These are phyloP conservation scores for Nosema bombycis DNA, from an alignment of 371 early-diverging fungal species.

Conservation along the genomic window DNA sequence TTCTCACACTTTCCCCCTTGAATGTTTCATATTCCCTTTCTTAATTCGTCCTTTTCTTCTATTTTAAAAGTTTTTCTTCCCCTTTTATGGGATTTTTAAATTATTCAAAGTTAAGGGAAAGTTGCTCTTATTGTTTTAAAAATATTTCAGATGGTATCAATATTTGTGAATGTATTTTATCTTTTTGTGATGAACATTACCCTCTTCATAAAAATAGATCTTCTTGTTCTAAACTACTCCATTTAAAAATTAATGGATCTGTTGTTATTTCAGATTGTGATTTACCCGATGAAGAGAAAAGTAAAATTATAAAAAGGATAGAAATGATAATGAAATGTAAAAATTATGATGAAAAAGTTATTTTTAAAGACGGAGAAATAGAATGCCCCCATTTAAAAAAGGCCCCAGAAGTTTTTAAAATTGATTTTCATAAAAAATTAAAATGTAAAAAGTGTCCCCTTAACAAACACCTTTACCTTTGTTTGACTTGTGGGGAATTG, in stretches of 20 bases:
- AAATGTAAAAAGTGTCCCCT: conserved; percentile 77
- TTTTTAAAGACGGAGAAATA: conserved; percentile 18
- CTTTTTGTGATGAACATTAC: conserved; percentile 42
- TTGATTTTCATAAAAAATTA: background rate
- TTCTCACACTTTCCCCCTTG: too few species aligned
- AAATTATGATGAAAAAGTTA: conserved; percentile 27
- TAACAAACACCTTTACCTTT: conserved; percentile 70
- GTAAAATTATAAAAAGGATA: conserved; percentile 11
- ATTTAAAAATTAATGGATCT: background rate
- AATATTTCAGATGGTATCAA: conserved; percentile 24
- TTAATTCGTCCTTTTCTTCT: background rate
- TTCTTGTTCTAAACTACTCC: conserved; percentile 13
- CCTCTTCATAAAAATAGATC: conserved; percentile 31
- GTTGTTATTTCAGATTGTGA: conserved; percentile 2
- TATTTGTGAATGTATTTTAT: conserved; percentile 46
- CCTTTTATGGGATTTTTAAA: conserved; percentile 15
- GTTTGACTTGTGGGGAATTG: conserved; percentile 68
- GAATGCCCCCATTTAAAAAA: conserved; percentile 24
- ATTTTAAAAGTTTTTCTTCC: background rate
- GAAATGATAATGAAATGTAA: conserved; percentile 9
- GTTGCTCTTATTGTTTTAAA: conserved; percentile 50
- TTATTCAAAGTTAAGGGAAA: conserved; percentile 49
- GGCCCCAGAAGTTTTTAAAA: background rate
- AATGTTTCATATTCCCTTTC: too few species aligned
- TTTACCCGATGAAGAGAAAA: conserved; percentile 8